phyloP scores from a whole-genome alignment of 225 moss, liverwort and hornwort species.

The Rhytidiadelphus loreus region DNA sequence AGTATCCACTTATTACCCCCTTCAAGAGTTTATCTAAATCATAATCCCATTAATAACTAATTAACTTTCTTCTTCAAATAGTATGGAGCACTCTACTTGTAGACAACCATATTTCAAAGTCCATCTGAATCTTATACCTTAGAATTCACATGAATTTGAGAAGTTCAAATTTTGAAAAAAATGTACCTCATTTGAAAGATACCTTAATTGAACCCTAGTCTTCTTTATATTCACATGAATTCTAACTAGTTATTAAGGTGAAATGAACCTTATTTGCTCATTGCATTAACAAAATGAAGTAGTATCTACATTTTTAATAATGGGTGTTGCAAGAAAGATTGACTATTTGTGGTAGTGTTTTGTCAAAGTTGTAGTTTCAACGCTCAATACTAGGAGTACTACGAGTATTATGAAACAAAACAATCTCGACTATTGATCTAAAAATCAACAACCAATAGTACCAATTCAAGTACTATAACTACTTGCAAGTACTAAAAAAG shows the following conservation, averaged over 20 bases:
- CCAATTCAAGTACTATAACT: no score
- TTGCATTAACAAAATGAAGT: not conserved
- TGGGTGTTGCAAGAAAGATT: no score
- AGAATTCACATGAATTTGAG: not conserved
- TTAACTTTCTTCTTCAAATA: not conserved
- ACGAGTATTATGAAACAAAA: no score
- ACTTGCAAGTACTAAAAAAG: no score
- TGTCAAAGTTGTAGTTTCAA: no score
- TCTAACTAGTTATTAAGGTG: fast-evolving
- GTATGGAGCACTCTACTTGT: fast-evolving
- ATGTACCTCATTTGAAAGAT: not conserved
- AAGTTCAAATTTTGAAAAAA: not conserved
- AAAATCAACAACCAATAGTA: no score
- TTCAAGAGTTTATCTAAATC: not conserved
- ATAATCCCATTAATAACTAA: not conserved
- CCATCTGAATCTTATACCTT: fast-evolving
- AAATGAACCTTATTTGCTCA: fast-evolving
- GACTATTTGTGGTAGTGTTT: no score
- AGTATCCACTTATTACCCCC: fast-evolving
- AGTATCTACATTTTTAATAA: no score
- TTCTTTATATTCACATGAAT: not conserved
- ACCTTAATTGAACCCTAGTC: fast-evolving
- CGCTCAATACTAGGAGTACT: no score
- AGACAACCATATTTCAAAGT: no score
- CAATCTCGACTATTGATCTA: no score